These are phyloP conservation scores for Eutrema japonicum DNA, from an alignment of 345 rosid species.

Conservation along the genomic window DNA sequence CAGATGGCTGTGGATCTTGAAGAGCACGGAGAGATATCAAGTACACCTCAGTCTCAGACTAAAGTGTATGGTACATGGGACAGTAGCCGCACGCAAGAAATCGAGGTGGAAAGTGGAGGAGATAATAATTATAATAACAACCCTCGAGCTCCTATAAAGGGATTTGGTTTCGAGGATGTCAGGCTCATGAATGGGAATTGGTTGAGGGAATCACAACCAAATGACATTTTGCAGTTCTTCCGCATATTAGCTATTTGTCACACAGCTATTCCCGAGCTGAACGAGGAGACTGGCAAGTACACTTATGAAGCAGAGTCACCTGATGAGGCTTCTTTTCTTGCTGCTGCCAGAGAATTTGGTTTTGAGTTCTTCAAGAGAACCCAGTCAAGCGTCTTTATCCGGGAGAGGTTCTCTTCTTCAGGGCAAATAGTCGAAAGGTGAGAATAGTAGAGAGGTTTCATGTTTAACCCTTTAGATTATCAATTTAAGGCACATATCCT, in stretches of 20 bases:
- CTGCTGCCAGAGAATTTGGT: slow-evolving; percentile 96
- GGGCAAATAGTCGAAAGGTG: slow-evolving; percentile 77
- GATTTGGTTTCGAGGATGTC: slow-evolving; percentile 84
- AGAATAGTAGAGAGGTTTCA: slow-evolving; percentile 33
- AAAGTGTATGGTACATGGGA: slow-evolving; percentile 49
- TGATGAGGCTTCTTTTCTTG: slow-evolving; percentile 93
- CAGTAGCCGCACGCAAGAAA: slow-evolving; percentile 55
- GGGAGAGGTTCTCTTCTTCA: slow-evolving; percentile 58
- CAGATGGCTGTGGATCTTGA: slow-evolving; percentile 85
- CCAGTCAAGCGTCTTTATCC: slow-evolving; percentile 77
- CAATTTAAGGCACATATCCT: slow-evolving; percentile 20
- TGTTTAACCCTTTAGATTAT: slow-evolving; percentile 11
- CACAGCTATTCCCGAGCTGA: slow-evolving; percentile 92
- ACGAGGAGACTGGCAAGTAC: slow-evolving; percentile 70
- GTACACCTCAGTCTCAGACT: slow-evolving; percentile 44
- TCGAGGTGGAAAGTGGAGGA: slow-evolving; percentile 70
- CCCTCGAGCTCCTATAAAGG: slow-evolving; percentile 60
- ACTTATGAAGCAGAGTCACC: slow-evolving; percentile 98
- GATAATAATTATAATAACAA: slow-evolving; percentile 54
- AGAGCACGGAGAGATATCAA: slow-evolving; percentile 55
- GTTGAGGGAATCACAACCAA: slow-evolving; percentile 70
- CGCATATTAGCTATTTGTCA: slow-evolving; percentile 88
- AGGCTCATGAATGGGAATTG: slow-evolving; percentile 86
- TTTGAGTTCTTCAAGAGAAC: slow-evolving; percentile 90
- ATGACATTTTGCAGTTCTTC: slow-evolving; percentile 67